Evolutionary conservation across 257 asterid species (phyloP).

Genomic region (Solanum corneliomulleri): DNA sequence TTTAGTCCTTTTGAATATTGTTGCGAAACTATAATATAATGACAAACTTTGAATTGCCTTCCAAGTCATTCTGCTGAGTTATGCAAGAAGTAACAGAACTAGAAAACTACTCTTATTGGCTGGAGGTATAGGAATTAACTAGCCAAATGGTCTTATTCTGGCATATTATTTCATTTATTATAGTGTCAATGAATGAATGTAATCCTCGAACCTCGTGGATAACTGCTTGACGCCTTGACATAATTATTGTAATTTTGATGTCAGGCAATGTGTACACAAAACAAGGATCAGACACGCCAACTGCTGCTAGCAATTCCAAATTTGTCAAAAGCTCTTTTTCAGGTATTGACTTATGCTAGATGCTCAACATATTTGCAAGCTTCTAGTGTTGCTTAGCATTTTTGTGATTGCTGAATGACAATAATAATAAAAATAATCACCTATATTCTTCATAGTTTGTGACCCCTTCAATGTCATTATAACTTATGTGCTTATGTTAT

Average conservation of each 20-base stretch:
- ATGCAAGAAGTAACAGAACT: not conserved
- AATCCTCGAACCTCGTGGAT: not conserved
- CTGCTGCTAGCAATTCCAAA: slow-evolving; percentile 57
- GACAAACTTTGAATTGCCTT: not conserved
- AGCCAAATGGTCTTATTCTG: not conserved
- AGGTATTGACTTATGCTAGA: slow-evolving; percentile 31
- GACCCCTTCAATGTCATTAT: not conserved
- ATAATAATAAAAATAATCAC: not conserved
- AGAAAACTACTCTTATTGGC: not conserved
- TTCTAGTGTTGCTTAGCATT: not conserved
- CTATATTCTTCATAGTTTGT: slow-evolving; percentile 1
- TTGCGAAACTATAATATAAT: not conserved
- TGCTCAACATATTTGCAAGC: not conserved
- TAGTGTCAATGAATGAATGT: not conserved
- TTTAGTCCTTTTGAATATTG: not conserved
- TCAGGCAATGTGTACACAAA: slow-evolving; percentile 73
- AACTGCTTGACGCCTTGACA: not conserved
- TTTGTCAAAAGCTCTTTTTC: slow-evolving; percentile 77
- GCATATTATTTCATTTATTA: not conserved
- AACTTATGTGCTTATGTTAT: not conserved
- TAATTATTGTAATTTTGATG: slow-evolving; percentile 4
- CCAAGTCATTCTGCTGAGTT: not conserved
- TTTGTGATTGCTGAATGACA: not conserved
- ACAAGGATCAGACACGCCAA: slow-evolving; percentile 72
- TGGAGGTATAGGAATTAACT: not conserved